Conservation (phyloP, 306 rosid species). For the Carpinus viminea region DNA sequence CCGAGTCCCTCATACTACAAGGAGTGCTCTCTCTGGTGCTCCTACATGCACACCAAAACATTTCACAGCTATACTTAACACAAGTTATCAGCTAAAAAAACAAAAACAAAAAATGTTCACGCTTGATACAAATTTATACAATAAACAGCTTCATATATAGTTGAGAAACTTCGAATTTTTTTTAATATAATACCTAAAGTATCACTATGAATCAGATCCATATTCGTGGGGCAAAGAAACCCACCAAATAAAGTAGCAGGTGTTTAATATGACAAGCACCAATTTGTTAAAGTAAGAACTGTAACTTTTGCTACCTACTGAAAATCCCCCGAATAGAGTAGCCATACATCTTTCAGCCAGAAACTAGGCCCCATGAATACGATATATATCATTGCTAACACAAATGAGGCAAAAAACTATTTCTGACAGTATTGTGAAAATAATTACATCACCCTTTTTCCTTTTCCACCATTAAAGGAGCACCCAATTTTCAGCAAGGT, state of each 20-base stretch:
- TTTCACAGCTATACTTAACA: slow-evolving; percentile 5
- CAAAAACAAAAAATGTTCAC: background rate
- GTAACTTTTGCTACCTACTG: slow-evolving; percentile 46
- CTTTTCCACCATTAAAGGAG: slow-evolving; percentile 26
- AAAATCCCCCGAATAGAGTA: slow-evolving; percentile 32
- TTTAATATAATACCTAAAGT: background rate
- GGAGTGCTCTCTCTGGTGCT: slow-evolving; percentile 83
- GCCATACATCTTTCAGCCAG: slow-evolving; percentile 35
- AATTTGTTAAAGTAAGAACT: slow-evolving; percentile 36
- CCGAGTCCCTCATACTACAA: slow-evolving; percentile 66
- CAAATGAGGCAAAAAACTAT: slow-evolving; percentile 36
- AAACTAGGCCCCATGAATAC: slow-evolving; percentile 56
- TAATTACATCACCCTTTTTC: slow-evolving; percentile 13
- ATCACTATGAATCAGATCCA: background rate
- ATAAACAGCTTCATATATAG: background rate
- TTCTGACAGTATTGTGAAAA: slow-evolving; percentile 28
- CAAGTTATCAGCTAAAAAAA: slow-evolving; percentile 6
- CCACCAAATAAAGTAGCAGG: slow-evolving; percentile 23
- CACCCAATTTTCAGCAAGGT: slow-evolving; percentile 13
- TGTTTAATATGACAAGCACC: slow-evolving; percentile 42
- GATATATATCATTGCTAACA: slow-evolving; percentile 39
- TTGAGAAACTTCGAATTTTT: background rate
- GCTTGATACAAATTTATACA: background rate
- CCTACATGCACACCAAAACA: slow-evolving; percentile 32
- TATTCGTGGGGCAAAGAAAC: background rate